phyloP scores from a whole-genome alignment of 495 filamentous ascomycete genomes.

The Tuber umbilicatum region DNA sequence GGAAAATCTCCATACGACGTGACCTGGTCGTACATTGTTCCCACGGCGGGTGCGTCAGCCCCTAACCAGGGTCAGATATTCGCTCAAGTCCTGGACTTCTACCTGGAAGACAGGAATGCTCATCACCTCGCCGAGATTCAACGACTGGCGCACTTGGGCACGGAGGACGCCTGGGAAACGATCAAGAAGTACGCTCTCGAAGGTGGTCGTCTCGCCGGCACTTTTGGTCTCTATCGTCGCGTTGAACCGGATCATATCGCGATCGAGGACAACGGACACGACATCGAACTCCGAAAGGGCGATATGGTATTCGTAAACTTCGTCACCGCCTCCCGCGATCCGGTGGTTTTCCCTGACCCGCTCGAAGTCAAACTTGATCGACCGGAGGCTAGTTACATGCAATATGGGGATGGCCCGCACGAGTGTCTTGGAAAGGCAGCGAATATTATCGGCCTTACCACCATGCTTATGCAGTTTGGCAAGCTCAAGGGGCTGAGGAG shows the following conservation, averaged over 20 bases:
- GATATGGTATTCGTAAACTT: conserved; percentile 51
- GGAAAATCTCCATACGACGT: conserved; percentile 62
- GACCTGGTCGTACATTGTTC: conserved; percentile 65
- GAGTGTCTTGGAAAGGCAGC: conserved; percentile 54
- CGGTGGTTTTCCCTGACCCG: conserved; percentile 61
- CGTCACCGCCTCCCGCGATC: conserved; percentile 57
- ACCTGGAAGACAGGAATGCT: conserved; percentile 49
- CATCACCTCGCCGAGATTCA: conserved; percentile 50
- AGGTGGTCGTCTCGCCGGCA: conserved; percentile 49
- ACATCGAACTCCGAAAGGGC: conserved; percentile 38
- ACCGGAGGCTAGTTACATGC: conserved; percentile 61
- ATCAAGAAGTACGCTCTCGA: conserved; percentile 50
- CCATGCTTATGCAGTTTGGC: conserved; percentile 52
- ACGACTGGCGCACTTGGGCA: conserved; percentile 42
- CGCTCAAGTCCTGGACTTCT: conserved; percentile 73
- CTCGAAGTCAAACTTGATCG: conserved; percentile 59
- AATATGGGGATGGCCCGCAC: conserved; percentile 55
- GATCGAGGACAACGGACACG: conserved; percentile 26
- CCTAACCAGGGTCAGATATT: conserved; percentile 69
- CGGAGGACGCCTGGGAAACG: conserved; percentile 33
- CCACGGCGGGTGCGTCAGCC: conserved; percentile 55
- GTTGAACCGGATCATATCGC: conserved; percentile 26
- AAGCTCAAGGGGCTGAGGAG: conserved; percentile 58
- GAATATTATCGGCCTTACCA: conserved; percentile 56
- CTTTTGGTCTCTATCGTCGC: conserved; percentile 41